Base-by-base conservation (phyloP, 2,329 filamentous ascomycete species). In the Colletotrichum australisinense region DNA sequence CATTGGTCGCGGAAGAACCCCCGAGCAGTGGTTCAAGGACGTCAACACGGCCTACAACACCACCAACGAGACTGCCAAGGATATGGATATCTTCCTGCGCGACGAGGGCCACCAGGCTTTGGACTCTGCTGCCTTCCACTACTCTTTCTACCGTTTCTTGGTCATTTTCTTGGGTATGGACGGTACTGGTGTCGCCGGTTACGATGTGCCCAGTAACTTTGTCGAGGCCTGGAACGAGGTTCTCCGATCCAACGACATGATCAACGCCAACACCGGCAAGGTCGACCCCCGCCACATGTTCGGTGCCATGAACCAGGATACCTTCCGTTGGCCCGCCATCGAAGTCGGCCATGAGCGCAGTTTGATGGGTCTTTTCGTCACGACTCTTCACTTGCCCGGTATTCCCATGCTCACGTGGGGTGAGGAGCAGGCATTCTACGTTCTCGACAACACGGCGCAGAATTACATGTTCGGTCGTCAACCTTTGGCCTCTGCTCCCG, bases 401-500 rank as follows among this genome's bases (percentile, higher is more conserved):
- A 90, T 92, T 26, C 89, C 91, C 2, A 79, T 90, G 46, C 80
- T 91, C 24, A 83, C 88, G 16, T 93, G 89, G 89, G 91, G 91
- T 16, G 91, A 93, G 78, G 91, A 93, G 77, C 91, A 93, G 80
- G 88, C 87, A 0, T 90, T 89, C 75, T 92, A 92, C 76, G 82
- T 91, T 1, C 81, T 92, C 3, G 91, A 93, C 78, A 91, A 89
- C 72, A 91, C 90, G 1, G 90, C 90, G 5, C 83, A 83, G 71
- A 92, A 93, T 76, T 93, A 93, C 77, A 86, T 93, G 58, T 93
- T 90, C 78, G 91, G 91, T 24, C 88, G 91, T 75, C 88, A 90
- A 77, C 82, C 91, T 2, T 91, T 93, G 87, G 87, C 88, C 8
- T 86, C 89, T 3, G 85, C 89, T 1, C 87, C 87, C 3, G 91